These are phyloP conservation scores for Clavulina sp. DNA, from an alignment of 768 basidiomycete genomes.

Conservation along the genomic window DNA sequence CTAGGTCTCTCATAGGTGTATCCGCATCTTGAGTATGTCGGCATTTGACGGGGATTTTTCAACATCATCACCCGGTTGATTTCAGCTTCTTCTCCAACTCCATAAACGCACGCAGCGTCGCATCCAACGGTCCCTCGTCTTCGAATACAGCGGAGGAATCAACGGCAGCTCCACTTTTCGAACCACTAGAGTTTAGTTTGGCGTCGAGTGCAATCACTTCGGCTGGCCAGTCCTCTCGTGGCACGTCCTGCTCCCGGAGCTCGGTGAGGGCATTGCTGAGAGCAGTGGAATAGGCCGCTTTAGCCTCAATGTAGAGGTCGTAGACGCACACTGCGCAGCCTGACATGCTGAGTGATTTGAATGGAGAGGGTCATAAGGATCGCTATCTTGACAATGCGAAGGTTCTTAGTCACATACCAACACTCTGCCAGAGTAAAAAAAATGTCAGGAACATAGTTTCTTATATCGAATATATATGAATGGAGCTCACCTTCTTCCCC, in stretches of 20 bases:
- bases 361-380: background rate
- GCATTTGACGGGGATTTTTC: background rate
- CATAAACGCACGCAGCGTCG: background rate
- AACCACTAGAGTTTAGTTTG: background rate
- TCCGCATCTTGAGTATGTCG: background rate
- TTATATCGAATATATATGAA: background rate
- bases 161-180: background rate
- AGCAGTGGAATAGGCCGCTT: background rate
- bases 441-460: background rate
- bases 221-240: background rate
- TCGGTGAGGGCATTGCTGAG: background rate
- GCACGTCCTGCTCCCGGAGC: background rate
- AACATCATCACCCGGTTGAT: background rate
- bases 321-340: conserved; percentile 5
- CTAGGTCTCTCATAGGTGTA: background rate
- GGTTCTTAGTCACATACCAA: background rate
- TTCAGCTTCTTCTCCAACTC: background rate
- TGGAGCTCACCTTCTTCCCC: background rate
- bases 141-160: background rate
- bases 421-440: background rate
- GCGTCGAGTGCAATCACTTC: background rate
- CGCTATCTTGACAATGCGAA: background rate
- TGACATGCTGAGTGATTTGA: background rate
- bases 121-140: background rate
- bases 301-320: background rate